Evolutionary conservation across 1,284 basidiomycete genomes (phyloP).

Genomic region (Ustilago tritici): DNA sequence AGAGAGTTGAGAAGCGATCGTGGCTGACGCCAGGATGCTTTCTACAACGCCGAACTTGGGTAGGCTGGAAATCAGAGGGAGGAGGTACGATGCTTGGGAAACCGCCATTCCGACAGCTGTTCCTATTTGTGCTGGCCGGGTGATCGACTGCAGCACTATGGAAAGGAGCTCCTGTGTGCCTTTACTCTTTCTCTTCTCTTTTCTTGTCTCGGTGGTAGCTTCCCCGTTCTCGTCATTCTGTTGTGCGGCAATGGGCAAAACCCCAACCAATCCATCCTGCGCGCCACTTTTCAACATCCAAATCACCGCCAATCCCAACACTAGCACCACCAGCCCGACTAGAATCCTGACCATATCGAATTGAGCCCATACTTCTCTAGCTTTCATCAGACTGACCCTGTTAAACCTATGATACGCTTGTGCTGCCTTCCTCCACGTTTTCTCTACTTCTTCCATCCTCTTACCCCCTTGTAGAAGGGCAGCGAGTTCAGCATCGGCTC

Average conservation of each 20-base stretch:
- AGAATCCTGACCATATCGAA: slow-evolving; percentile 85
- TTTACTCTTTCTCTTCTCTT: slow-evolving; percentile 8
- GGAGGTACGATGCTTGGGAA: neutral
- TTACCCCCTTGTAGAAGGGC: neutral
- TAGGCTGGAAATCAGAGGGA: neutral
- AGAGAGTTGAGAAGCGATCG: slow-evolving; percentile 17
- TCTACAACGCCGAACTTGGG: slow-evolving; percentile 29
- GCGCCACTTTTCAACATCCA: slow-evolving; percentile 30
- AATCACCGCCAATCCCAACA: slow-evolving; percentile 22
- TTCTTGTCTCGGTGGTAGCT: slow-evolving; percentile 1
- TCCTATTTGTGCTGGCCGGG: slow-evolving; percentile 1
- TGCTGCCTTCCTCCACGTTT: slow-evolving; percentile 31
- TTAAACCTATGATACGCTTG: slow-evolving; percentile 73
- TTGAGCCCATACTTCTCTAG: slow-evolving; percentile 91
- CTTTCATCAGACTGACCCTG: slow-evolving; percentile 77
- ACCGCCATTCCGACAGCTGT: slow-evolving; percentile 9
- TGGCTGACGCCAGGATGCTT: slow-evolving; percentile 18
- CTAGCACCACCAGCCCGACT: slow-evolving; percentile 74
- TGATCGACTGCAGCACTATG: slow-evolving; percentile 6
- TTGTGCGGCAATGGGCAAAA: neutral
- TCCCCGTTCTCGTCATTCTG: neutral
- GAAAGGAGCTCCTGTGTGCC: slow-evolving; percentile 25
- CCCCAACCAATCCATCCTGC: slow-evolving; percentile 18
- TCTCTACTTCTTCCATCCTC: slow-evolving; percentile 14
- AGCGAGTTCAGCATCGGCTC: slow-evolving; percentile 53